Evolutionary conservation across 129 eudicot species (phyloP).

Genomic region (Logfia minima): DNA sequence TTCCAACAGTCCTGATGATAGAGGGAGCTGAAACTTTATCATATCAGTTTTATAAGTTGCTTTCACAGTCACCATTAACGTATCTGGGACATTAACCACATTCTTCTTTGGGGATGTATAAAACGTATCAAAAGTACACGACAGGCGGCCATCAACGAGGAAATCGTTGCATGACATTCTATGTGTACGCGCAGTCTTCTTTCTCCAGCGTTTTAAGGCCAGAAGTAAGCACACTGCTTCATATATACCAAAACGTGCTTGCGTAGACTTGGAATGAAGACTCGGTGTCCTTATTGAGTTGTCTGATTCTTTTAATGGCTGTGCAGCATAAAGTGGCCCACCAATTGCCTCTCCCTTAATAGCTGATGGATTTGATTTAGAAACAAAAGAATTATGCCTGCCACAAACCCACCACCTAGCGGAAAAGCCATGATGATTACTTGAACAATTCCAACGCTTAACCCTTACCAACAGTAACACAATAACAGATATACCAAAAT

Average conservation of each 20-base stretch:
- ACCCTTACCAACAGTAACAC: slow-evolving; percentile 6
- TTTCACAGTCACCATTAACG: neutral
- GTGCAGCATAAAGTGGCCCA: neutral
- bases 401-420: slow-evolving; percentile 26
- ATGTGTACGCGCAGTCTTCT: neutral
- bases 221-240: neutral
- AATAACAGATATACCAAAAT: slow-evolving; percentile 3
- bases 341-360: neutral
- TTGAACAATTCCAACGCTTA: slow-evolving; percentile 19
- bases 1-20: slow-evolving; percentile 22
- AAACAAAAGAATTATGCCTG: slow-evolving; percentile 4
- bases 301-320: neutral
- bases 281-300: neutral
- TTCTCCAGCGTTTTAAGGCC: slow-evolving; percentile 11
- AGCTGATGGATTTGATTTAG: neutral
- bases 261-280: neutral
- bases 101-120: slow-evolving; percentile 11
- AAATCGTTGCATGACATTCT: neutral
- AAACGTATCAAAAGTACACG: neutral
- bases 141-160: neutral
- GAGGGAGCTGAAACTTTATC: slow-evolving; percentile 30
- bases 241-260: slow-evolving; percentile 1
- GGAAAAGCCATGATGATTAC: slow-evolving; percentile 17
- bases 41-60: slow-evolving; percentile 27
- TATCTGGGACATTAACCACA: neutral